phyloP scores from a whole-genome alignment of 352 stramenopile genomes.

The Globisporangium echinulatum region DNA sequence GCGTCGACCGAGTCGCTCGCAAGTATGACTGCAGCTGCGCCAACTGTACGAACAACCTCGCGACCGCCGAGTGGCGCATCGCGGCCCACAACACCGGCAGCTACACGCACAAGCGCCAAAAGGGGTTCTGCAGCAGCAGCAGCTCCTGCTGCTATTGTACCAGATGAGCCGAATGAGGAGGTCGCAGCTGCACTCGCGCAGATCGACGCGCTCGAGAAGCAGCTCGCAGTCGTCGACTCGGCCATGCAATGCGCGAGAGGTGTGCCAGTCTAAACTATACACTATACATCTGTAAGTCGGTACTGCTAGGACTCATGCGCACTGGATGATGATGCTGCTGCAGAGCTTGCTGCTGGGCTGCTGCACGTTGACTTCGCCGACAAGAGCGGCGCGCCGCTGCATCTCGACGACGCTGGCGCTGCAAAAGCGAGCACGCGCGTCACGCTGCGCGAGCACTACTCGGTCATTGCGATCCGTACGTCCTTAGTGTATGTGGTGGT shows the following conservation, averaged over 20 bases:
- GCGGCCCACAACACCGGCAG: slow-evolving; percentile 12
- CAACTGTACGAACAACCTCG: slow-evolving; percentile 4
- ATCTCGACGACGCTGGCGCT: slow-evolving; percentile 38
- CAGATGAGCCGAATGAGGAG: slow-evolving; percentile 20
- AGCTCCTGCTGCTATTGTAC: background rate
- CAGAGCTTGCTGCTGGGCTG: slow-evolving; percentile 38
- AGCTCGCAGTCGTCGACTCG: slow-evolving; percentile 42
- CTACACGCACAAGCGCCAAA: slow-evolving; percentile 1
- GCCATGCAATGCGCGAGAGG: slow-evolving; percentile 51
- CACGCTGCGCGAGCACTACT: slow-evolving; percentile 38
- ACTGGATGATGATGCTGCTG: too few relatives aligned
- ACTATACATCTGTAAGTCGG: too few relatives aligned
- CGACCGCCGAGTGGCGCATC: slow-evolving; percentile 15
- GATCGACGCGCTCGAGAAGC: slow-evolving; percentile 33
- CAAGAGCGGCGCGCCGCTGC: slow-evolving; percentile 30
- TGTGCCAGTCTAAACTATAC: background rate
- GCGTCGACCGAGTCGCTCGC: slow-evolving; percentile 1
- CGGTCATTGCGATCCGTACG: slow-evolving; percentile 47
- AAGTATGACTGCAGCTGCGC: background rate
- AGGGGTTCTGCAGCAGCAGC: background rate
- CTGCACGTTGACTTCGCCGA: slow-evolving; percentile 49
- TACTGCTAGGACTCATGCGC: too few relatives aligned
- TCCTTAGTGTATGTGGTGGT: background rate
- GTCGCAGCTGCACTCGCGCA: slow-evolving; percentile 20
- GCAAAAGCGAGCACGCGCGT: slow-evolving; percentile 33